Percentiles rank a stretch among this genome's conserved stretches.
Evolutionary conservation across 1,139 yeast genomes (phyloP).

Genomic region (Geotrichum siamense): DNA sequence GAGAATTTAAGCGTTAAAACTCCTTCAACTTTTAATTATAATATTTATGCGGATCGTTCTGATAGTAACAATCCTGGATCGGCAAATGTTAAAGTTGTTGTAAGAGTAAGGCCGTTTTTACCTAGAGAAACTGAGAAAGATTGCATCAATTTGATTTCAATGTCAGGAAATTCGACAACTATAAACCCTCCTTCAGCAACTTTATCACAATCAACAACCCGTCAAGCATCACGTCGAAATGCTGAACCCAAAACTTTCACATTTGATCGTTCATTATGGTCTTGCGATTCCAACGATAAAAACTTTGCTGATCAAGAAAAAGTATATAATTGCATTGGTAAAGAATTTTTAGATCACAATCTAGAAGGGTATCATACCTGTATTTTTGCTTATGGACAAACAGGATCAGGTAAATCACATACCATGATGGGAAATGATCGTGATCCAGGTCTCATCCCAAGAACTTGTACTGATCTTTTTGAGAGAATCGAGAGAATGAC

Average conservation of each 20-base stretch:
- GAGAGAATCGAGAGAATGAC: constrained; percentile 38
- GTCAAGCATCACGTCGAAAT: constrained; percentile 19
- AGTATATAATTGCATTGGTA: constrained; percentile 50
- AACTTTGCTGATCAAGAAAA: constrained; percentile 43
- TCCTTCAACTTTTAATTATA: constrained; percentile 3
- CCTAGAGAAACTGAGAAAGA: constrained; percentile 27
- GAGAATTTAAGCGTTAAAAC: background rate
- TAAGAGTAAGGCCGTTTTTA: constrained; percentile 36
- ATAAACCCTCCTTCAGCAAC: constrained; percentile 23
- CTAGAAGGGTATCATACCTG: constrained; percentile 68
- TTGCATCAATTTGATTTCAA: constrained; percentile 25
- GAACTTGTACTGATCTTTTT: constrained; percentile 50
- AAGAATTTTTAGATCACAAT: constrained; percentile 53
- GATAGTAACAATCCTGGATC: constrained; percentile 6
- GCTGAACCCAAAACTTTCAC: constrained; percentile 36
- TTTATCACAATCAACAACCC: constrained; percentile 13
- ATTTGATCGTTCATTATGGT: constrained; percentile 59
- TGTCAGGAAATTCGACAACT: constrained; percentile 27
- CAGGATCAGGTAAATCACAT: constrained; percentile 66
- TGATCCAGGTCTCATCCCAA: constrained; percentile 56
- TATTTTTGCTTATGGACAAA: constrained; percentile 69
- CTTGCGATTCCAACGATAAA: constrained; percentile 37
- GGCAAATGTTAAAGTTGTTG: constrained; percentile 38
- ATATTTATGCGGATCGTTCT: constrained; percentile 1
- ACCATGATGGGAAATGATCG: constrained; percentile 60